Evolutionary conservation across 305 asterid species (phyloP).

Genomic region (Caryopteris hybrid): DNA sequence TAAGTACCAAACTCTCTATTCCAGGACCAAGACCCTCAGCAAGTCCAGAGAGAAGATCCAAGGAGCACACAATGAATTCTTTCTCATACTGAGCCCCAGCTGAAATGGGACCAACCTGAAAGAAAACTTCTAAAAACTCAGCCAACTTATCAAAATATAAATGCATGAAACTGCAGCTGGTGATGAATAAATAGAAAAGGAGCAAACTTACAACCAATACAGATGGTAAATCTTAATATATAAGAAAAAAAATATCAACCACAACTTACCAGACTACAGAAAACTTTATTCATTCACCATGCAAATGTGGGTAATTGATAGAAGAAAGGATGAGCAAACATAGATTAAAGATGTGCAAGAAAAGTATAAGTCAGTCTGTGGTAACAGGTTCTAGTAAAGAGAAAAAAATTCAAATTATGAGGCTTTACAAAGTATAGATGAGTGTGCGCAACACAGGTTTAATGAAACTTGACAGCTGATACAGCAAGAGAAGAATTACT

Average conservation of each 20-base stretch:
- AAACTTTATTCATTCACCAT: neutral
- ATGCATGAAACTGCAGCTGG: neutral
- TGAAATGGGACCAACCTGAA: constrained; percentile 78
- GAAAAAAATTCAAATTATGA: neutral
- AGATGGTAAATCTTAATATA: neutral
- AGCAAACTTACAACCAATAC: neutral
- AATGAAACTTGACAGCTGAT: neutral
- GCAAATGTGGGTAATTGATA: neutral
- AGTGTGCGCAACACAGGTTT: neutral
- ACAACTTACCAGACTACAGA: neutral
- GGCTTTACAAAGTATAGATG: neutral
- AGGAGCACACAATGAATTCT: constrained; percentile 83
- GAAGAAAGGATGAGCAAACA: neutral
- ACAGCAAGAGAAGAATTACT: neutral
- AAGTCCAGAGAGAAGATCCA: constrained; percentile 97
- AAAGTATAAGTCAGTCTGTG: neutral
- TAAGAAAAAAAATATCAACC: neutral
- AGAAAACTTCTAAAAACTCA: constrained; percentile 17
- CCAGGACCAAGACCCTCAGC: constrained; percentile 94
- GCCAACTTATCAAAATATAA: constrained; percentile 13
- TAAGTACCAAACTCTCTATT: constrained; percentile 81
- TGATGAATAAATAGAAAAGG: neutral
- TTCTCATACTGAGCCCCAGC: constrained; percentile 82
- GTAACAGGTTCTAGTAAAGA: neutral
- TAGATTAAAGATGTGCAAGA: neutral